Base-by-base conservation (phyloP, 1,284 basidiomycete genomes). In the Phlebopus sp. region DNA sequence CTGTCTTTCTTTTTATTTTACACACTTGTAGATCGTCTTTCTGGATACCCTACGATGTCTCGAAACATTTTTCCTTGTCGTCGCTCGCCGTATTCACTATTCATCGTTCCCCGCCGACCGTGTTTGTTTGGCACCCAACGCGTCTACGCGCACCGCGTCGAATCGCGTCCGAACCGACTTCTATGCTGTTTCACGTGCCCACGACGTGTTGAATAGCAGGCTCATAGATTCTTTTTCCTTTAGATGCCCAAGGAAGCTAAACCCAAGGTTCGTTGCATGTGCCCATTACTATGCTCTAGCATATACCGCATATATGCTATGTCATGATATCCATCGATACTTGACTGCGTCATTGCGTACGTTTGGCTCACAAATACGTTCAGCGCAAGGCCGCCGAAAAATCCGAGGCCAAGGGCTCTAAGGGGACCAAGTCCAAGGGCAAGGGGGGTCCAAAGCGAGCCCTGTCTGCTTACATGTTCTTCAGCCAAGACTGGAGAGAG, bases 381-480 rank as follows among this genome's bases (percentile, higher is more conserved):
- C 48, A 85, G 82, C 82, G 86, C 71, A 88, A 86, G 73, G 84
- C 83, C 62, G 80, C 79, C 49, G 80, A 81, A 60, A 87, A 86
- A 73, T 74, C 76, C 37, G 83, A 82, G 58, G 69, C 71, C 47
- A 87, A 86, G 73, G 52, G 53, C 18, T 69, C 71, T 47, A 87
- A 86, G 73, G 52, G 53, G 18, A 49, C 64, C 18, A 92, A 88
- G 64, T 86, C 88, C 34, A 66, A 68, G 51, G 9, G 55, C 37
- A 69, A 68, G 53, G 65, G 64, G n/a, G 63, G 65, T 9, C 92
- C 92, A 50, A 95, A 95, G 74, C 82, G 92, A 45, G 87, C 92
- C 2, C 79, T 97, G 45, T 96, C 93, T 44, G 93, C 94, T 46
- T 98, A 97, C 77, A 97, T 98, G 94, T 95, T 95, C 87, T 97